Evolutionary conservation across 1,284 basidiomycete genomes (phyloP).

Genomic region (Trametes polyzona): DNA sequence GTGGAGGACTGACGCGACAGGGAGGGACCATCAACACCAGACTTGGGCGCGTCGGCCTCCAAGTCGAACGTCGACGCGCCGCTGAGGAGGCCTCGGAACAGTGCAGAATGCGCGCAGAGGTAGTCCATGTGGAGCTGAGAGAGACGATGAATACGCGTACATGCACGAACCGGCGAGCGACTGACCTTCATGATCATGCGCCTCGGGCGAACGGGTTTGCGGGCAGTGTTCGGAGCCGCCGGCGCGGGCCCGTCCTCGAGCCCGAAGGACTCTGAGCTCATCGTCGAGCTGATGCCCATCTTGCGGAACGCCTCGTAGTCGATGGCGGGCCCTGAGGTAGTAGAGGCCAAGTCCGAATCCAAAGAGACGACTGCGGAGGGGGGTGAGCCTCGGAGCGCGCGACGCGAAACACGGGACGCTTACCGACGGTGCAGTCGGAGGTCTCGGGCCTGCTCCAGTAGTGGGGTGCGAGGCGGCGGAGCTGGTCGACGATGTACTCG

Average conservation of each 20-base stretch:
- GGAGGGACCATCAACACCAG: constrained; percentile 27
- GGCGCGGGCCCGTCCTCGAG: constrained; percentile 19
- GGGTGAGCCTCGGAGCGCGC: constrained; percentile 7
- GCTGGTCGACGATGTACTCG: constrained; percentile 71
- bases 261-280: constrained; percentile 22
- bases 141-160: constrained; percentile 7
- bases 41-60: constrained; percentile 39
- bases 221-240: constrained; percentile 51
- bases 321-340: constrained; percentile 10
- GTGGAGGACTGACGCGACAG: constrained; percentile 34
- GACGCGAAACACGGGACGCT: constrained; percentile 30
- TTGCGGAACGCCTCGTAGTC: constrained; percentile 24
- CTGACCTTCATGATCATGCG: constrained; percentile 66
- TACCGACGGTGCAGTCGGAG: constrained; percentile 75
- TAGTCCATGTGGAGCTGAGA: constrained; percentile 72
- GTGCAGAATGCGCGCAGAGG: constrained; percentile 71
- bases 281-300: constrained; percentile 23
- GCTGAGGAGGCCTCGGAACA: constrained; percentile 68
- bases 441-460: constrained; percentile 76
- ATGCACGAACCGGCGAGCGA: neutral
- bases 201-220: constrained; percentile 29
- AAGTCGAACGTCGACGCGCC: constrained; percentile 66
- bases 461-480: constrained; percentile 63
- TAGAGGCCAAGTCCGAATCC: constrained; percentile 21
- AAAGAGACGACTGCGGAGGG: constrained; percentile 37